Percentiles rank a stretch among this genome's conserved stretches.
These are phyloP conservation scores for Colletotrichum sp. DNA, from an alignment of 2,329 filamentous ascomycete species.

Conservation along the genomic window DNA sequence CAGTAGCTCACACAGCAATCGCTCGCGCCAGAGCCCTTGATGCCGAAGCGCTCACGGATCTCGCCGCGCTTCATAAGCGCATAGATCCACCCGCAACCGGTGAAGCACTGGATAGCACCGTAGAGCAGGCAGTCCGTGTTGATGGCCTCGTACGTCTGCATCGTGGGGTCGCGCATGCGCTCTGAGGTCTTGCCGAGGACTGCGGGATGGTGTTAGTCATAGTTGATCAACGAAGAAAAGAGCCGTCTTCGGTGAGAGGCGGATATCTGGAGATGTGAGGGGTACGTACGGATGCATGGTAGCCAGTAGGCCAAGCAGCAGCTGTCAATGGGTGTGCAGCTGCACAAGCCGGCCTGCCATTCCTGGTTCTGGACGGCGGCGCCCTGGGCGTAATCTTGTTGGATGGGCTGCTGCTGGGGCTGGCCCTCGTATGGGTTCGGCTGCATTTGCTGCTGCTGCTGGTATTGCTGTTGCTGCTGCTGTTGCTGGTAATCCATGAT, in stretches of 20 bases:
- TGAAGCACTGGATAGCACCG: constrained; percentile 40
- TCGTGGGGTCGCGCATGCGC: constrained; percentile 48
- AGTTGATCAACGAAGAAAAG: too few species aligned
- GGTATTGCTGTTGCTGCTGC: not conserved
- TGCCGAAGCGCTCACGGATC: constrained; percentile 58
- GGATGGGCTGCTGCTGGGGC: constrained; percentile 15
- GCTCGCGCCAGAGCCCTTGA: constrained; percentile 50
- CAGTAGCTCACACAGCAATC: constrained; percentile 61
- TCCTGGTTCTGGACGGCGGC: constrained; percentile 27
- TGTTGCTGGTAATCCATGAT: constrained; percentile 8
- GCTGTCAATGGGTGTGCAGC: constrained; percentile 44
- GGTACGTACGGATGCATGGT: constrained; percentile 48
- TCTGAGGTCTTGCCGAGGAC: constrained; percentile 50
- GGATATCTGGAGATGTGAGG: not conserved
- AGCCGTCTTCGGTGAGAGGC: too few species aligned
- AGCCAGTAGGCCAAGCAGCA: constrained; percentile 44
- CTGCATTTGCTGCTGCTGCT: not conserved
- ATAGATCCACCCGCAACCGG: constrained; percentile 50
- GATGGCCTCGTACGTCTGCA: constrained; percentile 40
- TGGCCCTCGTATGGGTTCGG: constrained; percentile 9
- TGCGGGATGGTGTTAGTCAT: constrained; percentile 22
- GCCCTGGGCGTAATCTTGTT: constrained; percentile 18
- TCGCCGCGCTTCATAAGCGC: constrained; percentile 59
- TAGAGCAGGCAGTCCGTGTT: constrained; percentile 50
- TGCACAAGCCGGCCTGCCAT: constrained; percentile 43